Evolutionary conservation across 371 early-diverging fungal genomes (phyloP), one percentile per base, ranked within the genome.

Genomic region (Mortierella sp.): DNA sequence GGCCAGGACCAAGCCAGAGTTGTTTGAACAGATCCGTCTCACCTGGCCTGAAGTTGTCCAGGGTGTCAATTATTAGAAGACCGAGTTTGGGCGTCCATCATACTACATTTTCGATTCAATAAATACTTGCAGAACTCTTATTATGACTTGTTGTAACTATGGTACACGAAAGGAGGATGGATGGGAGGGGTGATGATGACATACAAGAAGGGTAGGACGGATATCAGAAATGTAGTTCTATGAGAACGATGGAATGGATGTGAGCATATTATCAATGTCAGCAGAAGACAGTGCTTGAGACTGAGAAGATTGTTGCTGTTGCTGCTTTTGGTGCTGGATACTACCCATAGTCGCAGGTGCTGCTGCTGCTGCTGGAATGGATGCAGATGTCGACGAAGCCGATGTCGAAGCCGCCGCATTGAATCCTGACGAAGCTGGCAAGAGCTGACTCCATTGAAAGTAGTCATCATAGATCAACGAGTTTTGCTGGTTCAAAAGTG

Each of bases 41-140:
- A 83, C 85, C 7, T 90, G 85, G 81, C 90, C 90, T 17, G 82
- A 82, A 5, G 82, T 90, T 28, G 89, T 84, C 17, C 88, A 88
- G 80, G 84, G 34, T 10, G 34, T 34, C 34, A 4, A 10, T 4
- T 67, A 53, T 24, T 34, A 34, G 21, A 6, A 14, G 12, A 39
- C 22, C 37, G 17, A 10, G 28, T 27, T 48, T 50, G 12, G n/a
- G n/a, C n/a, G n/a, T n/a, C n/a, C n/a, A n/a, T n/a, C n/a, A n/a
- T n/a, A n/a, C n/a, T n/a, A n/a, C n/a, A n/a, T n/a, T n/a, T n/a
- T n/a, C n/a, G n/a, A 34, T 34, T 34, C 34, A 34, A 10, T 34
- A 34, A 34, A 34, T 10, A 10, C 34, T 34, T 34, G 34, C 4
- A 34, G 10, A 34, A 4, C 4, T 7, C n/a, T n/a, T 10, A 34